Evolutionary conservation across 1,284 basidiomycete genomes (phyloP).

Genomic region (Rhodotorula sp.): DNA sequence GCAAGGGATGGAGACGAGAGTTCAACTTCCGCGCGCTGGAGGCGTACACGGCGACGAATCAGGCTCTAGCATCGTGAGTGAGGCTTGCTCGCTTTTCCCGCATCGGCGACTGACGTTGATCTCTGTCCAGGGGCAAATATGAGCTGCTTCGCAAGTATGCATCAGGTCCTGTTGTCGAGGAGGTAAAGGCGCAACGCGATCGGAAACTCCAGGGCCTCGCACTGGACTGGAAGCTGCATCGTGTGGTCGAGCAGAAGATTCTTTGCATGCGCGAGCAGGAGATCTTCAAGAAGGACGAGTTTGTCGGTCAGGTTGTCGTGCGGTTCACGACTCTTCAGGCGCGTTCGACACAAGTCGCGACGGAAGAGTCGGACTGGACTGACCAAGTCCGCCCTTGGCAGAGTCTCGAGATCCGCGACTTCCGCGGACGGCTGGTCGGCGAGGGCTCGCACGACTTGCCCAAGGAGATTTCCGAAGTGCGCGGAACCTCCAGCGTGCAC

Average conservation of each 20-base stretch:
- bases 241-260: constrained; percentile 21
- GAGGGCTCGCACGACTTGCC: constrained; percentile 28
- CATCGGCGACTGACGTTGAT: neutral
- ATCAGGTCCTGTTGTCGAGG: constrained; percentile 24
- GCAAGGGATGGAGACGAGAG: constrained; percentile 22
- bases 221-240: constrained; percentile 40
- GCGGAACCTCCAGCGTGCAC: neutral
- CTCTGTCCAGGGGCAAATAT: constrained; percentile 28
- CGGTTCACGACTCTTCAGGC: constrained; percentile 35
- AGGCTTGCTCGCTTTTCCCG: too few relatives aligned
- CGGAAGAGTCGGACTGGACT: neutral
- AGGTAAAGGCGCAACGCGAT: constrained; percentile 34
- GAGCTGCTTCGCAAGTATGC: constrained; percentile 22
- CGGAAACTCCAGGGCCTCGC: constrained; percentile 24
- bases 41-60: constrained; percentile 31
- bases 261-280: constrained; percentile 38
- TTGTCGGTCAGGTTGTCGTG: constrained; percentile 31
- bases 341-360: neutral
- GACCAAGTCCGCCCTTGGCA: neutral
- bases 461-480: constrained; percentile 31
- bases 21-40: constrained; percentile 27
- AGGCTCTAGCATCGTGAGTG: constrained; percentile 30
- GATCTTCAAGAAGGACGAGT: constrained; percentile 36
- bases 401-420: constrained; percentile 34
- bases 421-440: constrained; percentile 22